phyloP scores from a whole-genome alignment of 495 filamentous ascomycete genomes.

The Neurospora sp. region DNA sequence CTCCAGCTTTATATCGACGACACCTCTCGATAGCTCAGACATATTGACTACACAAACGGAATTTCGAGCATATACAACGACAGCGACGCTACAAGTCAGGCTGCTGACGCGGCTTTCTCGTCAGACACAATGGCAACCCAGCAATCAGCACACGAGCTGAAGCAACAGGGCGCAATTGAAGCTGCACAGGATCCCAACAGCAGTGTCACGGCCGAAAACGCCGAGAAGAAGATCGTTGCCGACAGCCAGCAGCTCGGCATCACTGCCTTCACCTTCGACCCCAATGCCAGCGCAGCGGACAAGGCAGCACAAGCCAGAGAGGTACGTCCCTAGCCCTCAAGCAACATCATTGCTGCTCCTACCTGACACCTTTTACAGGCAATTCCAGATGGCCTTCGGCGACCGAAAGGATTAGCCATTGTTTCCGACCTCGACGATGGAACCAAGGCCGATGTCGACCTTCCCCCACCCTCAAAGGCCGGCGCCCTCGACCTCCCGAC shows the following conservation, averaged over 20 bases:
- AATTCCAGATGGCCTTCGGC: conserved; percentile 48
- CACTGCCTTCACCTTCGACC: conserved; percentile 76
- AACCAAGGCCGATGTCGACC: conserved; percentile 60
- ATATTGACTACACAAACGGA: background rate
- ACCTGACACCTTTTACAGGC: conserved; percentile 22
- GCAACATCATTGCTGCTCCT: background rate
- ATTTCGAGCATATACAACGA: background rate
- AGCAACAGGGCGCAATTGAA: conserved; percentile 67
- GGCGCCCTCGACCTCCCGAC: conserved; percentile 42
- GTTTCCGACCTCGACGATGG: conserved; percentile 67
- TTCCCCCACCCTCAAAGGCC: conserved; percentile 63
- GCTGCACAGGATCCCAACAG: conserved; percentile 59
- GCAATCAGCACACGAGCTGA: conserved; percentile 48
- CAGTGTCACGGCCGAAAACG: conserved; percentile 55
- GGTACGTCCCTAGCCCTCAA: conserved; percentile 45
- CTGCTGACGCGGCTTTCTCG: conserved; percentile 8
- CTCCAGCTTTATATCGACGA: background rate
- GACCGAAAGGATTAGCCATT: conserved; percentile 57
- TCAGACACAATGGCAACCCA: conserved; percentile 29
- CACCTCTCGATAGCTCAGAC: background rate
- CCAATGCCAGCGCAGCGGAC: conserved; percentile 70
- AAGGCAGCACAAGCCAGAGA: conserved; percentile 70
- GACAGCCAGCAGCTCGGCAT: conserved; percentile 69
- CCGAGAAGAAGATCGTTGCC: conserved; percentile 58
- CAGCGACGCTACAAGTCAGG: background rate